phyloP scores from a whole-genome alignment of 2,329 filamentous ascomycete species.

The Aureobasidium melanogenum region DNA sequence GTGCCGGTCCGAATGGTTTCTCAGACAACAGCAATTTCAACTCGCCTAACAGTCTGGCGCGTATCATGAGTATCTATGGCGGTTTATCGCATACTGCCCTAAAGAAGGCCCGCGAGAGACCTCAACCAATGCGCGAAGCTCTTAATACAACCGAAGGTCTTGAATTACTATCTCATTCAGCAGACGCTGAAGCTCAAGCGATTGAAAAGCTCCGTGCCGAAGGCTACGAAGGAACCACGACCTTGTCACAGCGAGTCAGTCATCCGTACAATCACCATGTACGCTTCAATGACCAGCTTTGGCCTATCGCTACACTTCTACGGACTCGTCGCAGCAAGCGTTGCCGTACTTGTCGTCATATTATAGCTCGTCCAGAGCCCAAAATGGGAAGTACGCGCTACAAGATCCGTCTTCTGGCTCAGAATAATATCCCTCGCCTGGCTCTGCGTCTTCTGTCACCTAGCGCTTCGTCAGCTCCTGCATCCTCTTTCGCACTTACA shows the following conservation, averaged over 20 bases:
- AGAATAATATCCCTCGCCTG: constrained; percentile 76
- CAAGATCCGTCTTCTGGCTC: constrained; percentile 81
- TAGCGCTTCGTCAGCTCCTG: constrained; percentile 43
- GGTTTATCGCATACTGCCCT: constrained; percentile 50
- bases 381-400: constrained; percentile 85
- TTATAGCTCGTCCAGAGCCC: constrained; percentile 85
- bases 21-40: constrained; percentile 50
- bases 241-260: constrained; percentile 41
- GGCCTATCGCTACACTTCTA: constrained; percentile 72
- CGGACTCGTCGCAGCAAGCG: constrained; percentile 91
- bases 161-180: constrained; percentile 39
- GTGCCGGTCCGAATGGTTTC: constrained; percentile 43
- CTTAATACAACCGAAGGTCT: constrained; percentile 60
- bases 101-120: constrained; percentile 59
- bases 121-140: constrained; percentile 73
- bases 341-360: constrained; percentile 85
- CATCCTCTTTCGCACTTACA: constrained; percentile 38
- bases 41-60: constrained; percentile 72
- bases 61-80: constrained; percentile 88
- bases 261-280: constrained; percentile 38
- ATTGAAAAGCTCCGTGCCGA: constrained; percentile 49
- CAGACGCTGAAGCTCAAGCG: constrained; percentile 43
- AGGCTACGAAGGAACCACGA: constrained; percentile 58
- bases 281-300: constrained; percentile 63
- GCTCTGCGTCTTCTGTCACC: constrained; percentile 56